phyloP scores from a whole-genome alignment of 192 early-diverging fungal genomes.

The Piromyces sp. region DNA sequence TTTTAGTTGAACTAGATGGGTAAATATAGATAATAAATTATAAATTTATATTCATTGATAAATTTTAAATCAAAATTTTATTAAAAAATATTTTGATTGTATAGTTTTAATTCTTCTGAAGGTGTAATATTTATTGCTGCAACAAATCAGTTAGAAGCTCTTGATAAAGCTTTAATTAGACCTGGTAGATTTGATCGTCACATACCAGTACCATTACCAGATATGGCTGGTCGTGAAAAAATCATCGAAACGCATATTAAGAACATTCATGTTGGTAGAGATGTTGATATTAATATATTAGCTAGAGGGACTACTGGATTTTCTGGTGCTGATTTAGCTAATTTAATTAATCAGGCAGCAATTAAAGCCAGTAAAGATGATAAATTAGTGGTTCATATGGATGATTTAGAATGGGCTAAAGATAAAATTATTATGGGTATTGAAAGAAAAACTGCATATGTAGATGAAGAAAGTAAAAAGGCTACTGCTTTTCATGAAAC shows the following conservation, averaged over 20 bases:
- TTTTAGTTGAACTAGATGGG: constrained; percentile 97
- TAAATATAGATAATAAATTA: background rate
- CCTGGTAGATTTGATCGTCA: constrained; percentile 94
- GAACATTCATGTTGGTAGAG: constrained; percentile 46
- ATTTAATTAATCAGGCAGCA: constrained; percentile 93
- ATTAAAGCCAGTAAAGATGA: constrained; percentile 78
- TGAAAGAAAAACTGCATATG: constrained; percentile 79
- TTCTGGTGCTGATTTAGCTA: constrained; percentile 97
- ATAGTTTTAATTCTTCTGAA: constrained; percentile 69
- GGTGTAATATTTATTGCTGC: constrained; percentile 98
- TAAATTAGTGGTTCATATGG: constrained; percentile 49
- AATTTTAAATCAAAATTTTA: too few relatives aligned
- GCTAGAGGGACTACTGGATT: constrained; percentile 96
- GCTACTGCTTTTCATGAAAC: constrained; percentile 97
- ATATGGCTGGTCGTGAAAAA: constrained; percentile 83
- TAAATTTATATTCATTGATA: too few relatives aligned
- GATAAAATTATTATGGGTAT: constrained; percentile 98
- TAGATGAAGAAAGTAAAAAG: constrained; percentile 70
- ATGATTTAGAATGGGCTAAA: constrained; percentile 90
- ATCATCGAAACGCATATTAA: constrained; percentile 85
- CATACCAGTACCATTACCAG: constrained; percentile 84
- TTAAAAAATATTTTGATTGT: background rate
- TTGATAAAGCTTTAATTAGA: constrained; percentile 91
- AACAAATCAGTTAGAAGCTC: constrained; percentile 90
- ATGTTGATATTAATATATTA: constrained; percentile 65